phyloP scores from a whole-genome alignment of 2,329 filamentous ascomycete species.

The Epichloe aotearoae region DNA sequence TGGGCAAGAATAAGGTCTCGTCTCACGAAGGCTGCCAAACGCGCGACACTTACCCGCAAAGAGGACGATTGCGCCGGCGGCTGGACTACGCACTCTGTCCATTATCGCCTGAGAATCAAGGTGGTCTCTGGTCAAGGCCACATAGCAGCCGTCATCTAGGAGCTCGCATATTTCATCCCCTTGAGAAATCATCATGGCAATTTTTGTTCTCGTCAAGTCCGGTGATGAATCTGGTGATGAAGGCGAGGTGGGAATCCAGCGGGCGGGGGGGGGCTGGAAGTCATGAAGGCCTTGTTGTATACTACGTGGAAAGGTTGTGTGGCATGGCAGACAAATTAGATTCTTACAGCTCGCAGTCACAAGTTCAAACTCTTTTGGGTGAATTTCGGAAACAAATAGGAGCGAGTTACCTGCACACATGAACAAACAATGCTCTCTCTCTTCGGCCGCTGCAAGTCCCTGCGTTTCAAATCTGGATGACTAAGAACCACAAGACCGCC shows the following conservation, averaged over 20 bases:
- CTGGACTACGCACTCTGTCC: constrained; percentile 55
- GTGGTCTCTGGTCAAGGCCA: constrained; percentile 51
- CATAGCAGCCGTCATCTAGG: constrained; percentile 42
- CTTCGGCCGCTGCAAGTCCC: too few species aligned
- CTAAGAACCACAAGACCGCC: not conserved
- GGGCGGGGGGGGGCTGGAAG: not conserved
- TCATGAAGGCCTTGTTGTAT: not conserved
- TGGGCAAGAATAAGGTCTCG: constrained; percentile 16
- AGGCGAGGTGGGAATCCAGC: not conserved
- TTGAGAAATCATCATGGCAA: constrained; percentile 5
- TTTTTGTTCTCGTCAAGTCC: not conserved
- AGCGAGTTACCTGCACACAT: too few species aligned
- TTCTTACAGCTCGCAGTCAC: too few species aligned
- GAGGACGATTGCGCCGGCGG: constrained; percentile 62
- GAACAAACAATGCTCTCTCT: too few species aligned
- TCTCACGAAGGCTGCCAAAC: constrained; percentile 6
- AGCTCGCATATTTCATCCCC: constrained; percentile 24
- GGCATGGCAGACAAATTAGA: too few species aligned
- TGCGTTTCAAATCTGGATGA: not conserved
- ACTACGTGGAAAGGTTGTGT: too few species aligned
- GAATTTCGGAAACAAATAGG: too few species aligned
- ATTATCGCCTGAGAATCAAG: constrained; percentile 47
- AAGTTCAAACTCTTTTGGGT: too few species aligned
- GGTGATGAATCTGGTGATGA: not conserved
- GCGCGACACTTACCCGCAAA: constrained; percentile 47